Evolutionary conservation across 495 filamentous ascomycete genomes (phyloP), one percentile per base, ranked within the genome.

Genomic region (Lepraria neglecta): DNA sequence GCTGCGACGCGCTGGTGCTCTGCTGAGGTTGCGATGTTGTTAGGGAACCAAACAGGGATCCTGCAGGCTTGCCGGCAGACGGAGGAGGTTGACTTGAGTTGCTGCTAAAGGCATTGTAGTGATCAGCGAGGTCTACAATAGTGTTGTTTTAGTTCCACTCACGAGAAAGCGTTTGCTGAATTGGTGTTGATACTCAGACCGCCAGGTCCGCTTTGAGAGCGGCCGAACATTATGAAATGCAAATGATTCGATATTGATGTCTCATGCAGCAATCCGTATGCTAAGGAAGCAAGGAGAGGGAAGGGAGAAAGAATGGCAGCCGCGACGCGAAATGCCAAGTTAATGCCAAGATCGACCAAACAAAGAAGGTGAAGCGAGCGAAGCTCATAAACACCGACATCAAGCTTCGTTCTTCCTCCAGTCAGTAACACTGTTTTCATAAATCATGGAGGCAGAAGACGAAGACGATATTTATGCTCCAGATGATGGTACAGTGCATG

Each of bases 141-240:
- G 4, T 15, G 3, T 77, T 72, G 11, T 62, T 27, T 24, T 59
- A 19, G 17, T 21, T 43, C 58, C 28, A 76, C 83, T 82, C 71
- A 87, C 84, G 85, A 90, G 69, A 89, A 79, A 44, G 87, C 78
- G 74, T 87, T 89, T 59, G 86, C 82, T 42, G 84, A 78, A 48
- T 76, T 81, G n/a, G 89, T 94, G 70, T 90, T 92, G 69, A 94
- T 88, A 60, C 83, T 88, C 58, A 92, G 77, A 58, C 83, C 86
- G 21, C 77, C 80, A 14, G 66, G 66, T 21, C 63, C 66, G 35
- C 64, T 61, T 47, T 62, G 55, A 24, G 64, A 66, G 30, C 61
- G 59, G 30, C 64, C 56, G 57, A 67, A 69, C 67, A 69, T 69
- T 15, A 27, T 59, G 51, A 10, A 35, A 5, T 61, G 51, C 17